Evolutionary conservation across 208 protist species (phyloP).

Genomic region (Trypanosoma platydactyli): DNA sequence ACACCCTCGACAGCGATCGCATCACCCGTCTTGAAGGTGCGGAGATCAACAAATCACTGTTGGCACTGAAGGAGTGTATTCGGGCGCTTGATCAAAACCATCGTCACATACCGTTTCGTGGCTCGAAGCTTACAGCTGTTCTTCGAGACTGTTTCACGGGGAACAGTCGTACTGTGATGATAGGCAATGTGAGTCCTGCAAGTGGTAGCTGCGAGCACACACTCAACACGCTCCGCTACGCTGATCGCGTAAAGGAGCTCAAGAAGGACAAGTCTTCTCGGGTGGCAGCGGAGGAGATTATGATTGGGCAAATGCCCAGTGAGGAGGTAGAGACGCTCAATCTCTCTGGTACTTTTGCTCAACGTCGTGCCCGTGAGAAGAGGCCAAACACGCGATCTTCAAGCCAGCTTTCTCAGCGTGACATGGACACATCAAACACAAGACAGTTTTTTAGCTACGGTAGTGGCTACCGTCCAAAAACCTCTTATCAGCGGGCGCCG

Average conservation of each 20-base stretch:
- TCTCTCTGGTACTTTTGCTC: conserved; percentile 68
- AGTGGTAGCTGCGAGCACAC: conserved; percentile 94
- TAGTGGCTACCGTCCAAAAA: conserved; percentile 26
- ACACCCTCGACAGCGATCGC: conserved; percentile 94
- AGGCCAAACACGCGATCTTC: conserved; percentile 37
- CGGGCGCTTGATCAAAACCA: conserved; percentile 94
- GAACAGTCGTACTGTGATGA: conserved; percentile 96
- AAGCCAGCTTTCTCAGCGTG: conserved; percentile 61
- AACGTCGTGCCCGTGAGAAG: conserved; percentile 78
- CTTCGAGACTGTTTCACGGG: conserved; percentile 97
- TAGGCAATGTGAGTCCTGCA: conserved; percentile 95
- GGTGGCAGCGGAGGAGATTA: conserved; percentile 86
- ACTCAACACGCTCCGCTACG: conserved; percentile 98
- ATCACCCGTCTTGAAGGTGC: conserved; percentile 96
- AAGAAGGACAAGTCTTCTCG: conserved; percentile 86
- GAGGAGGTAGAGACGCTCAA: conserved; percentile 86
- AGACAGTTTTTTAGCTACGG: conserved; percentile 36
- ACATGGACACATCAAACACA: conserved; percentile 55
- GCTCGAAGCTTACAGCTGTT: conserved; percentile 97
- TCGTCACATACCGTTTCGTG: conserved; percentile 97
- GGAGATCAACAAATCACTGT: conserved; percentile 99
- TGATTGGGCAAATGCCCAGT: conserved; percentile 92
- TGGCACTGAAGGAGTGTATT: conserved; percentile 99
- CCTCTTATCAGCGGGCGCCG: conserved; percentile 29
- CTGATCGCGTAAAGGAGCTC: conserved; percentile 96